Conservation (phyloP, 441 rosid genomes). For the Geranium incanum region DNA sequence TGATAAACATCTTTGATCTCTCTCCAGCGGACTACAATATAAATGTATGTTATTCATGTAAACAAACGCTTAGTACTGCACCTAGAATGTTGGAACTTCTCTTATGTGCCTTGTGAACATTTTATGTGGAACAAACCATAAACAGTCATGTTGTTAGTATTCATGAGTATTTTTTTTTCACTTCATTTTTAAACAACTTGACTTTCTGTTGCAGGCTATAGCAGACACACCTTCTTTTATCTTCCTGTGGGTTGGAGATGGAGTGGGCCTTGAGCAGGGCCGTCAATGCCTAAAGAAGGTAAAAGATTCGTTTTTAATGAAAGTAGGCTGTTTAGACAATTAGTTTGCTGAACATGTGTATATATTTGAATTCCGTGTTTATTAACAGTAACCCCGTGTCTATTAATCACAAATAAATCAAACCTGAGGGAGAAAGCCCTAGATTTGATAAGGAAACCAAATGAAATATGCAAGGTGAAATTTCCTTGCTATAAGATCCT, state of each 20-base stretch:
- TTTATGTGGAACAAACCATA: not conserved
- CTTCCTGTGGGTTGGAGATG: conserved; percentile 99
- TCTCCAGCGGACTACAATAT: not conserved
- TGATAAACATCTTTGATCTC: not conserved
- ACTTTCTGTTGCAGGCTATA: conserved; percentile 52
- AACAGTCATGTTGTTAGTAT: not conserved
- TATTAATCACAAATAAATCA: not conserved
- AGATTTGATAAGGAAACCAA: not conserved
- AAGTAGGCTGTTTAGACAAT: not conserved
- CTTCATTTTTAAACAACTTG: conserved; percentile 10
- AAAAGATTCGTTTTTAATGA: conserved; percentile 12
- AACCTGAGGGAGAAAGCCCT: not conserved
- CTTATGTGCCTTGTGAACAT: not conserved
- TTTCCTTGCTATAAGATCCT: not conserved
- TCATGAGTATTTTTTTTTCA: not conserved
- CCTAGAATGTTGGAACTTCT: not conserved
- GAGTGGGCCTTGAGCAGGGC: conserved; percentile 95
- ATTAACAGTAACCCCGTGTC: not conserved
- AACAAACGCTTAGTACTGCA: not conserved
- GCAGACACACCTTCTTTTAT: conserved; percentile 97
- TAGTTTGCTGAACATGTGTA: not conserved
- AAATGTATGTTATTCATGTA: not conserved
- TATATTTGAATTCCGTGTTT: not conserved
- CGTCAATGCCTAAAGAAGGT: conserved; percentile 98
- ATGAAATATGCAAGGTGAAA: not conserved